Conservation (phyloP, 768 basidiomycete genomes). For the Aureoboletus auriporus region DNA sequence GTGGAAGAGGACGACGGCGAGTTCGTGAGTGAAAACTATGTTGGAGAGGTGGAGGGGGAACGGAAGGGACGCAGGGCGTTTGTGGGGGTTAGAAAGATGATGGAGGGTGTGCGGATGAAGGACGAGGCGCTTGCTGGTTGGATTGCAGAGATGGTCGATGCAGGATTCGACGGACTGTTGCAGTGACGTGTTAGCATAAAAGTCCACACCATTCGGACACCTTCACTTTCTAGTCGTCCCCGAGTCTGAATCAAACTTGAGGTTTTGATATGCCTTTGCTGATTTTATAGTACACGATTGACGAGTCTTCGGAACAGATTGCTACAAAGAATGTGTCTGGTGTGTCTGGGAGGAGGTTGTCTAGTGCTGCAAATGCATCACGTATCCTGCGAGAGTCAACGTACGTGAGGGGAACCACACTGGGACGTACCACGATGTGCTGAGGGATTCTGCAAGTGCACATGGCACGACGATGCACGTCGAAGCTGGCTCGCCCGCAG, state of each 20-base stretch:
- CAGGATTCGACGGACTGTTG: conserved; percentile 34
- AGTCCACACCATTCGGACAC: not conserved
- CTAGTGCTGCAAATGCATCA: conserved; percentile 51
- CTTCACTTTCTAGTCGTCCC: not conserved
- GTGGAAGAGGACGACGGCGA: conserved; percentile 76
- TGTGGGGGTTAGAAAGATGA: conserved; percentile 48
- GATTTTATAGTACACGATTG: conserved; percentile 82
- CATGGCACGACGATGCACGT: conserved; percentile 55
- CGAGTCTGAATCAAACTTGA: conserved; percentile 36
- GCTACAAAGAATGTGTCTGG: conserved; percentile 59
- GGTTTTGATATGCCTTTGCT: conserved; percentile 77
- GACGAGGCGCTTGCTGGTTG: conserved; percentile 59
- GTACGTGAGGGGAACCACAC: not conserved
- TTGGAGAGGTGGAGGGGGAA: conserved; percentile 62
- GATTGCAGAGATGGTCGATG: conserved; percentile 59
- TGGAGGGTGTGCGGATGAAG: conserved; percentile 63
- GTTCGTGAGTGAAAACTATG: conserved; percentile 33
- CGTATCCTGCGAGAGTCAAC: conserved; percentile 43
- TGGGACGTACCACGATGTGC: conserved; percentile 52
- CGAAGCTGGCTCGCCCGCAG: conserved; percentile 33
- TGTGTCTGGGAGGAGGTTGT: conserved; percentile 8
- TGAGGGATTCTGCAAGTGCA: conserved; percentile 60
- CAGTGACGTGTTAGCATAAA: conserved; percentile 14
- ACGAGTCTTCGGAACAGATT: conserved; percentile 73
- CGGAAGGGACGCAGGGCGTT: conserved; percentile 71